Percentiles rank a stretch among this genome's conserved stretches.
Evolutionary conservation across 768 basidiomycete species (phyloP).

Genomic region (Mycena venus): DNA sequence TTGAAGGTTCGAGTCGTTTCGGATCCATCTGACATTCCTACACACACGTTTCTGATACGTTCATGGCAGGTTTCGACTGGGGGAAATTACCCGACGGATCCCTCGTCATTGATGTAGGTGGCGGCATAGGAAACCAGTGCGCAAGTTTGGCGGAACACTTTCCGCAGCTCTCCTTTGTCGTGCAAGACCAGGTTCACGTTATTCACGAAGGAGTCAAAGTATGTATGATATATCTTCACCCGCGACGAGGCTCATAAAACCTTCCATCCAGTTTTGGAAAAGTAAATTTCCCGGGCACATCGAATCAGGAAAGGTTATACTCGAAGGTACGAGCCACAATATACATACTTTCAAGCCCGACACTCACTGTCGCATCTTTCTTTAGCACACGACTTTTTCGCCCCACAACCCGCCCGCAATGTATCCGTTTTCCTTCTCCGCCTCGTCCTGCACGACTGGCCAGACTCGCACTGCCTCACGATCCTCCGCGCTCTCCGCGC

Average conservation of each 20-base stretch:
- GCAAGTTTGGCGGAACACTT: neutral
- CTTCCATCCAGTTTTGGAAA: neutral
- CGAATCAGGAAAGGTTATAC: neutral
- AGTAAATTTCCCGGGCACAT: neutral
- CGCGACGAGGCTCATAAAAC: neutral
- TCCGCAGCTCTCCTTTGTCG: neutral
- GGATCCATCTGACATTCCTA: neutral
- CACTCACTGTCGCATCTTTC: no score
- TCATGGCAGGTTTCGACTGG: neutral
- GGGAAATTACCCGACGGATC: neutral
- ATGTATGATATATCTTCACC: neutral
- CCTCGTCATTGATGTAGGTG: conserved; percentile 5
- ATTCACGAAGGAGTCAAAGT: neutral
- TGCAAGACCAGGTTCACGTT: neutral
- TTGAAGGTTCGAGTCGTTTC: neutral
- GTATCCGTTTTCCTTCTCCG: conserved; percentile 3
- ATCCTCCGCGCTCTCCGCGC: neutral
- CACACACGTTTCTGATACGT: no score
- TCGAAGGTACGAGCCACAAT: neutral
- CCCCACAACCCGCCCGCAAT: neutral
- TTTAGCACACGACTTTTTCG: neutral
- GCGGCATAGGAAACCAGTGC: neutral
- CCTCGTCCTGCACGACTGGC: conserved; percentile 17
- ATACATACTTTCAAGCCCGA: neutral
- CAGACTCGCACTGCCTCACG: neutral